Evolutionary conservation across 2,329 filamentous ascomycete genomes (phyloP), one percentile per base, ranked within the genome.

Genomic region (Elsinoe australis): DNA sequence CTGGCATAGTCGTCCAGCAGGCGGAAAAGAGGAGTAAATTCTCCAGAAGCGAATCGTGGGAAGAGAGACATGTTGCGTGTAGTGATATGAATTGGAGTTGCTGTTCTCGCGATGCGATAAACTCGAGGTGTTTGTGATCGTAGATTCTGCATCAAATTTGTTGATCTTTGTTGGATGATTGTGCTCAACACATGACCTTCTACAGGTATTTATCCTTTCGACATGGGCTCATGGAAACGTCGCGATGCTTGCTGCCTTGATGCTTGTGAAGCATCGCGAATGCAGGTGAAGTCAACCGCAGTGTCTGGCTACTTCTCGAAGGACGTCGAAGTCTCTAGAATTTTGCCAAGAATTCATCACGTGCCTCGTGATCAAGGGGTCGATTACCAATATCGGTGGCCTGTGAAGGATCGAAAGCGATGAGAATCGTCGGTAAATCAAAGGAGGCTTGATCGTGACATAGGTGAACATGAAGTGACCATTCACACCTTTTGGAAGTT

Each of bases 1-100:
- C 52, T 54, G 44, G 58, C 67, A 53, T 69, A 71, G 58, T 71
- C 71, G 58, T 72, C 69, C 53, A 70, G 62, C 36, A 73, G 64
- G 46, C 67, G 67, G 65, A 72, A 72, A 58, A 71, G 65, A 51
- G 57, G 62, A 49, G 59, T 56, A 56, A 65, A 64, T 51, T 65
- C 63, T 56, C 57, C 59, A 33, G 56, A 52, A 50, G 62, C 53
- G 55, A 60, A 59, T 54, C 62, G 59, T 58, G 63, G 62, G 50
- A 54, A 54, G 48, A 51, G 45, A 53, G 62, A 59, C 63, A 65
- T 65, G 47, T 59, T 64, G 56, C 58, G 55, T 49, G 57, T 54
- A 17, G 54, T 59, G 38, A 54, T 57, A 48, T 51, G 38, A 41
- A 51, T 50, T 38, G 55, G 52, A 51, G 53, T 33, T 47, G 51